These are phyloP conservation scores for Alternaria consortialis DNA, from an alignment of 2,329 filamentous ascomycete genomes.

Conservation along the genomic window DNA sequence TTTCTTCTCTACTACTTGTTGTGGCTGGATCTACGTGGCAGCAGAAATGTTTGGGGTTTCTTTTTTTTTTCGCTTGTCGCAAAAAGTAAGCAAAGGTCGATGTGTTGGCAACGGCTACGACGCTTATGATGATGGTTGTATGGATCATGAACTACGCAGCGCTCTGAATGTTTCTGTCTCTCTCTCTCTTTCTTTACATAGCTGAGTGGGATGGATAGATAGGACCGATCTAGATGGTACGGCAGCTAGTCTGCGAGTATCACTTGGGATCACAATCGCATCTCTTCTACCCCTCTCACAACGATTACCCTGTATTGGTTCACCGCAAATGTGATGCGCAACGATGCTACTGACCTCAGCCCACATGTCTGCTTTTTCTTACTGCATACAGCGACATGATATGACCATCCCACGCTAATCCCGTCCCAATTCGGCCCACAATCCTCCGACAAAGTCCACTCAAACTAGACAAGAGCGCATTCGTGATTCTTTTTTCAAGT, in stretches of 20 bases:
- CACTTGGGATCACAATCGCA: neutral
- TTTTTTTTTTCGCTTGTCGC: conserved; percentile 18
- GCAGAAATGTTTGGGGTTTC: conserved; percentile 10
- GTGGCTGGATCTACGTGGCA: conserved; percentile 20
- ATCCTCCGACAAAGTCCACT: neutral
- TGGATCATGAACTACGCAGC: conserved; percentile 24
- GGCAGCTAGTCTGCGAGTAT: conserved; percentile 1
- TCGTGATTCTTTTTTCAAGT: neutral
- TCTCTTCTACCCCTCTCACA: neutral
- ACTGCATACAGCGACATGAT: neutral
- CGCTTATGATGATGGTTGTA: conserved; percentile 20
- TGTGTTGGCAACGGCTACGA: conserved; percentile 25
- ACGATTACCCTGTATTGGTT: conserved; percentile 1
- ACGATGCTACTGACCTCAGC: neutral
- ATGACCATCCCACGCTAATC: neutral
- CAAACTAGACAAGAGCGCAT: too few relatives aligned
- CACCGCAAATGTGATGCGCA: conserved; percentile 1
- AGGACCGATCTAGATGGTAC: neutral
- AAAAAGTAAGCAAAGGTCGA: conserved; percentile 22
- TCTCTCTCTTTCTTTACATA: conserved; percentile 12
- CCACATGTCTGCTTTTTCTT: neutral
- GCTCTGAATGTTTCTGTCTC: conserved; percentile 7
- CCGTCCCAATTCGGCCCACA: neutral
- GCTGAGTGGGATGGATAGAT: neutral
- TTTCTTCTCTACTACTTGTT: conserved; percentile 23